These are phyloP conservation scores for Suillus fuscotomentosus DNA, from an alignment of 768 basidiomycete genomes.

Conservation along the genomic window DNA sequence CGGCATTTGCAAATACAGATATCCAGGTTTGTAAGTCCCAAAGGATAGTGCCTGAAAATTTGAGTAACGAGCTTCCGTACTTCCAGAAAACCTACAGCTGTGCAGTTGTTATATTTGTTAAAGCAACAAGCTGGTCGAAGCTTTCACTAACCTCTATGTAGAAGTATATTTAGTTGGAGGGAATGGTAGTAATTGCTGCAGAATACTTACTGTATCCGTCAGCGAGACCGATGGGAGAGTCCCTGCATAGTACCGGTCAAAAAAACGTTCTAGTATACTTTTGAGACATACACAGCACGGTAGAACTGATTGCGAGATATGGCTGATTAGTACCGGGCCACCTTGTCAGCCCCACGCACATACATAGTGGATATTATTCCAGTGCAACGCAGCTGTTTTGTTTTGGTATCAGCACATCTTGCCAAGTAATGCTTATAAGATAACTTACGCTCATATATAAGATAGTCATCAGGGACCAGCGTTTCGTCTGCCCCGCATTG, in stretches of 20 bases:
- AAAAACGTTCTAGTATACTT: neutral
- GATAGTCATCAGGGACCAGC: neutral
- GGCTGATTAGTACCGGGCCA: neutral
- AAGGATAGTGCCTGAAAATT: neutral
- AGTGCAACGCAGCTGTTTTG: neutral
- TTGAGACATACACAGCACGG: neutral
- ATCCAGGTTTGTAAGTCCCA: neutral
- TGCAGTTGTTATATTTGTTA: neutral
- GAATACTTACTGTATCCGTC: neutral
- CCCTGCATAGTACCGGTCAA: neutral
- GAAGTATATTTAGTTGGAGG: neutral
- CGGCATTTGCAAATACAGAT: neutral
- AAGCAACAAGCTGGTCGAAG: neutral
- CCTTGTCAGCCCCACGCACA: neutral
- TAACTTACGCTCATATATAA: neutral
- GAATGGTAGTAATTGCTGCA: neutral
- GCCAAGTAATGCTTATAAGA: neutral
- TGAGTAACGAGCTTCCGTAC: neutral
- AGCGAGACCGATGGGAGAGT: neutral
- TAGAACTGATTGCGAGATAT: neutral
- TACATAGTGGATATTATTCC: neutral
- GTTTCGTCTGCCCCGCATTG: neutral
- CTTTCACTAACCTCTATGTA: neutral
- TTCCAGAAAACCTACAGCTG: neutral
- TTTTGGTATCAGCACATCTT: neutral